Conservation (phyloP, 257 asterid genomes). For the Solanum neorickii region DNA sequence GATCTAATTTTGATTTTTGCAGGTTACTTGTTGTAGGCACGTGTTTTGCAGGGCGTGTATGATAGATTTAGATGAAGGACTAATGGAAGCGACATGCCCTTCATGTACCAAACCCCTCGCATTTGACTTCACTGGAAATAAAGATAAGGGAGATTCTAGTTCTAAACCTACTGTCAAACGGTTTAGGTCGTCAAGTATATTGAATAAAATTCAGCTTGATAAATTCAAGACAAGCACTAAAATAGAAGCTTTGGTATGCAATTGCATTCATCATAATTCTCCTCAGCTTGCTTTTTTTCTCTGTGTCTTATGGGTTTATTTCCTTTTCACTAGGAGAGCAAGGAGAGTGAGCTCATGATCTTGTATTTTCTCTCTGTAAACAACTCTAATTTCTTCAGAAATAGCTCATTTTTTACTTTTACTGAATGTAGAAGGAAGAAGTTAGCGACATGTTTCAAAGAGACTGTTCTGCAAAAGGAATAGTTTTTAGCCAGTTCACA, state of each 20-base stretch:
- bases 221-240: slow-evolving; percentile 50
- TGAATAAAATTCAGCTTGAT: slow-evolving; percentile 51
- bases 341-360: neutral
- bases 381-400: too few species aligned
- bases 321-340: neutral
- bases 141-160: slow-evolving; percentile 26
- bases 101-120: slow-evolving; percentile 43
- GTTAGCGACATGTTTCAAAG: slow-evolving; percentile 39
- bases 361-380: neutral
- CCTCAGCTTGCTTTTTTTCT: neutral
- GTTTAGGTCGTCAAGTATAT: slow-evolving; percentile 61
- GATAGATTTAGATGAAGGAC: slow-evolving; percentile 41
- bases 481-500: slow-evolving; percentile 91
- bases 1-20: neutral
- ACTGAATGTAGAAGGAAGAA: slow-evolving; percentile 69
- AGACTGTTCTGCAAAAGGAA: slow-evolving; percentile 89
- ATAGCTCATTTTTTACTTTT: neutral
- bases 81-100: slow-evolving; percentile 68
- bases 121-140: slow-evolving; percentile 22
- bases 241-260: slow-evolving; percentile 84
- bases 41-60: slow-evolving; percentile 71
- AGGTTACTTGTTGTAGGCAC: slow-evolving; percentile 72
- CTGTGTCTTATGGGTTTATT: neutral
- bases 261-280: neutral
- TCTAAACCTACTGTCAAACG: slow-evolving; percentile 51